These are phyloP conservation scores for Termitomyces sp. DNA, from an alignment of 768 basidiomycete species.

Conservation along the genomic window DNA sequence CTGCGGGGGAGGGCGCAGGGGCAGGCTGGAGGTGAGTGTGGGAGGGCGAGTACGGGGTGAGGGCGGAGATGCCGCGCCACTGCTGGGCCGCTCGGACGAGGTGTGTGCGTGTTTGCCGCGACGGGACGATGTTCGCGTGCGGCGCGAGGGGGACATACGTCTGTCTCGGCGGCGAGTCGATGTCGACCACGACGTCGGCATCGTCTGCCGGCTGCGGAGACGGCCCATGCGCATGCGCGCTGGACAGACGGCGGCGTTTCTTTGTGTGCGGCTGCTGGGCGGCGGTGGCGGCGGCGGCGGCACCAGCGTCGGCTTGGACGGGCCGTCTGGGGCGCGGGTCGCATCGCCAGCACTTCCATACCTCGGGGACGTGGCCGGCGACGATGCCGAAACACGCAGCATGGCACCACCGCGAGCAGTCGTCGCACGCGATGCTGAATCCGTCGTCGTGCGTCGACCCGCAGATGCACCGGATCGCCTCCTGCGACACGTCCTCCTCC, in stretches of 20 bases:
- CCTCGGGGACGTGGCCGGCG: constrained; percentile 59
- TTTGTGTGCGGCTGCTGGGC: neutral
- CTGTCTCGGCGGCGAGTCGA: constrained; percentile 42
- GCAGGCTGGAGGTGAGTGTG: constrained; percentile 4
- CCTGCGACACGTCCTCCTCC: neutral
- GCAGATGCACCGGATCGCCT: constrained; percentile 62
- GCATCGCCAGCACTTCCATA: constrained; percentile 76
- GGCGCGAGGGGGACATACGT: constrained; percentile 40
- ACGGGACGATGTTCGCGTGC: constrained; percentile 41
- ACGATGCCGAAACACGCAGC: constrained; percentile 70
- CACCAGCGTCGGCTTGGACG: neutral
- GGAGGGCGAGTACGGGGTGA: constrained; percentile 17
- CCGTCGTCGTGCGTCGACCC: constrained; percentile 69
- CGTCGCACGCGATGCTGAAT: constrained; percentile 76
- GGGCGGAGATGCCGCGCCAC: constrained; percentile 69
- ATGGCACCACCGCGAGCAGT: constrained; percentile 76
- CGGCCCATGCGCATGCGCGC: neutral
- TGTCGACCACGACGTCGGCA: constrained; percentile 46
- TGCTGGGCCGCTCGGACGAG: constrained; percentile 56
- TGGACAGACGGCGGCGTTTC: neutral
- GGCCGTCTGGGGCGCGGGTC: constrained; percentile 25
- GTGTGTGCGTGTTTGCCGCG: constrained; percentile 40
- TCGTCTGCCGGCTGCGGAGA: constrained; percentile 6
- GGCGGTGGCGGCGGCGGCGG: constrained; percentile 16
- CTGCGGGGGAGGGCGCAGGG: constrained; percentile 7